phyloP scores from a whole-genome alignment of 2,329 filamentous ascomycete species.

The Fusarium sp. region DNA sequence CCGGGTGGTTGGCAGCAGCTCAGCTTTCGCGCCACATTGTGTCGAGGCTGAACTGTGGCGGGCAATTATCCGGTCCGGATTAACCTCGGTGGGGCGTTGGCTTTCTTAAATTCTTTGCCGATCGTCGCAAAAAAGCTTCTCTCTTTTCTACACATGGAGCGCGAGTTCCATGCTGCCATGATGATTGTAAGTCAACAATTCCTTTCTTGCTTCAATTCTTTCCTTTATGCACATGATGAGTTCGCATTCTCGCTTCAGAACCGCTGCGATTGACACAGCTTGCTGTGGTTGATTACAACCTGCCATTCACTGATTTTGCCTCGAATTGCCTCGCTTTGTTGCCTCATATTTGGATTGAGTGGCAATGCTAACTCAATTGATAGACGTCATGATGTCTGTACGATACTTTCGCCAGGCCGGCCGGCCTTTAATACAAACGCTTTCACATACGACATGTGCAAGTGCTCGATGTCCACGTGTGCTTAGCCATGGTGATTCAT shows the following conservation, averaged over 20 bases:
- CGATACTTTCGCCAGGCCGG: slow-evolving; percentile 52
- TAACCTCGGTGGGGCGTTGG: slow-evolving; percentile 29
- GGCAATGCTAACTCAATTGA: slow-evolving; percentile 34
- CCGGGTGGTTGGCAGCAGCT: slow-evolving; percentile 41
- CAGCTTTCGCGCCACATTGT: slow-evolving; percentile 17
- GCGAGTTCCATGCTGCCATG: slow-evolving; percentile 47
- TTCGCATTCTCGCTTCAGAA: slow-evolving; percentile 60
- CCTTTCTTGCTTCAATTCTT: neutral
- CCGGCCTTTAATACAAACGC: slow-evolving; percentile 41
- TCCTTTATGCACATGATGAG: slow-evolving; percentile 53
- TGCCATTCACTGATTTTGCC: slow-evolving; percentile 53
- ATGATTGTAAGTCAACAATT: slow-evolving; percentile 53
- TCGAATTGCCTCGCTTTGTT: slow-evolving; percentile 14
- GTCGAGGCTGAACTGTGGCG: slow-evolving; percentile 31
- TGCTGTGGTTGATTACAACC: slow-evolving; percentile 58
- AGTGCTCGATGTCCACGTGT: slow-evolving; percentile 24
- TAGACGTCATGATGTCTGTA: slow-evolving; percentile 52
- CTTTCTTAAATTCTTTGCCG: slow-evolving; percentile 37
- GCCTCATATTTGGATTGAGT: slow-evolving; percentile 11
- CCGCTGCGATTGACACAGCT: slow-evolving; percentile 63
- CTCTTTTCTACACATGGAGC: slow-evolving; percentile 43
- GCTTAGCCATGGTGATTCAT: slow-evolving; percentile 15
- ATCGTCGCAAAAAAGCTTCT: slow-evolving; percentile 9
- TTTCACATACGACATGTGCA: slow-evolving; percentile 19
- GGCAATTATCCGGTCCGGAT: slow-evolving; percentile 17